Evolutionary conservation across 805 yeast species (phyloP).

Genomic region (Cyberlindnera americana): DNA sequence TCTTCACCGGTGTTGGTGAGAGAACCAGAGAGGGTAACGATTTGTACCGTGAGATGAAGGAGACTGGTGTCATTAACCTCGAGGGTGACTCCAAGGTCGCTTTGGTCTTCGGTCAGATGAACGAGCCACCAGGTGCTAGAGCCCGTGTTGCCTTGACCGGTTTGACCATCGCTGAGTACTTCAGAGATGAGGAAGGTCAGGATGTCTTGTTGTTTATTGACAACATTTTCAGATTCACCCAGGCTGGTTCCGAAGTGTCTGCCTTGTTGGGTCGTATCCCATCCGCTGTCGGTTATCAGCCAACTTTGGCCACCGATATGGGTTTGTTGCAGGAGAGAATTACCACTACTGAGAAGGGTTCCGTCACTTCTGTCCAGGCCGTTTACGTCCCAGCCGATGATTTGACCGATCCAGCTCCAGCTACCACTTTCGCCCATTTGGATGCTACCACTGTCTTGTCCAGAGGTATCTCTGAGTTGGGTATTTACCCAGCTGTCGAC

Average conservation of each 20-base stretch:
- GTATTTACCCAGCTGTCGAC: slow-evolving; percentile 99
- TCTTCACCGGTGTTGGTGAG: slow-evolving; percentile 99
- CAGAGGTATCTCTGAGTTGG: slow-evolving; percentile 99
- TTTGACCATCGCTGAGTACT: slow-evolving; percentile 99
- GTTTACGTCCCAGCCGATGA: slow-evolving; percentile 99
- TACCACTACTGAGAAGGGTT: slow-evolving; percentile 99
- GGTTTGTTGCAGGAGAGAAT: slow-evolving; percentile 99
- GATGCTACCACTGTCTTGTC: slow-evolving; percentile 99
- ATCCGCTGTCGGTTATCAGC: slow-evolving; percentile 99
- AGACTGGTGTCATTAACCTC: slow-evolving; percentile 99
- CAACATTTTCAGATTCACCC: slow-evolving; percentile 99
- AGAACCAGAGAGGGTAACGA: slow-evolving; percentile 99
- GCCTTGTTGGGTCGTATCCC: slow-evolving; percentile 99
- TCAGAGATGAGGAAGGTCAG: slow-evolving; percentile 99
- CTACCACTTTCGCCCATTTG: slow-evolving; percentile 99
- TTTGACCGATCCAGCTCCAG: slow-evolving; percentile 99
- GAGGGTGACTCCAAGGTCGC: slow-evolving; percentile 99
- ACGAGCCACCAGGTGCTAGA: slow-evolving; percentile 99
- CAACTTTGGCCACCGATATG: slow-evolving; percentile 99
- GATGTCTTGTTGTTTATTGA: slow-evolving; percentile 99
- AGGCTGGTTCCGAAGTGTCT: slow-evolving; percentile 99
- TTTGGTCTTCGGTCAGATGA: slow-evolving; percentile 99
- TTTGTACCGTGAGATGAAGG: slow-evolving; percentile 99
- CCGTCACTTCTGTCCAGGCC: slow-evolving; percentile 99
- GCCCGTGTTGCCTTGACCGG: slow-evolving; percentile 99